These are phyloP conservation scores for Hypoxylon sp. DNA, from an alignment of 2,329 filamentous ascomycete species.

Conservation along the genomic window DNA sequence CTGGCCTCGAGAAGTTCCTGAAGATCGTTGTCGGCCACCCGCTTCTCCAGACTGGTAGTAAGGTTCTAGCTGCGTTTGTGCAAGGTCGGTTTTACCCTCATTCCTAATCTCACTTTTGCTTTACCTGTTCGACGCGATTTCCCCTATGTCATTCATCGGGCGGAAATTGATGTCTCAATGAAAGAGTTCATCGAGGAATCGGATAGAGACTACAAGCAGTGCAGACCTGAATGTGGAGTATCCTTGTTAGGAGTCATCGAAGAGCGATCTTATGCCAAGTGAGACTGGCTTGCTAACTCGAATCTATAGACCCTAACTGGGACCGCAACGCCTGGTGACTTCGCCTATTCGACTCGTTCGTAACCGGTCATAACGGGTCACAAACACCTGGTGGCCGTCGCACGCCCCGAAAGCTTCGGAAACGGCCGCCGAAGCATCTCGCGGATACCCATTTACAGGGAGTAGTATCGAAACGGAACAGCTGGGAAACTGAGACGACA, in stretches of 20 bases:
- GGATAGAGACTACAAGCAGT: not conserved
- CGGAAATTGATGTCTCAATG: not conserved
- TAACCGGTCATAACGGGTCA: slow-evolving; percentile 41
- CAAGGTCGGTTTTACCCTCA: slow-evolving; percentile 74
- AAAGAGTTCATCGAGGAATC: not conserved
- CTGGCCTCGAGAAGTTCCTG: slow-evolving; percentile 93
- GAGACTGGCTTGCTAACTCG: slow-evolving; percentile 15
- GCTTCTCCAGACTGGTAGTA: slow-evolving; percentile 95
- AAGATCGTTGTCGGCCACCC: slow-evolving; percentile 98
- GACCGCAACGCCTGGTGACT: slow-evolving; percentile 88
- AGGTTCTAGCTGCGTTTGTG: slow-evolving; percentile 95
- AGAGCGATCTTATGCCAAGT: slow-evolving; percentile 29
- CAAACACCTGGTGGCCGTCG: slow-evolving; percentile 38
- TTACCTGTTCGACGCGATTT: slow-evolving; percentile 12
- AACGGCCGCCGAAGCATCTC: slow-evolving; percentile 53
- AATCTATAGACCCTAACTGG: slow-evolving; percentile 80
- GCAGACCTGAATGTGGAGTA: not conserved
- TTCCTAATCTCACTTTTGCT: slow-evolving; percentile 17
- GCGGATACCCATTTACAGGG: slow-evolving; percentile 36
- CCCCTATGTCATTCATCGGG: not conserved
- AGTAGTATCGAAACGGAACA: slow-evolving; percentile 36
- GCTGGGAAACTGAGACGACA: slow-evolving; percentile 43
- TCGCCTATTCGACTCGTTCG: slow-evolving; percentile 52
- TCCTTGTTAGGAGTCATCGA: not conserved
- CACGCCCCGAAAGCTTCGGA: slow-evolving; percentile 59